phyloP scores from a whole-genome alignment of 1,284 basidiomycete genomes.

The Leccinum ponderosum region DNA sequence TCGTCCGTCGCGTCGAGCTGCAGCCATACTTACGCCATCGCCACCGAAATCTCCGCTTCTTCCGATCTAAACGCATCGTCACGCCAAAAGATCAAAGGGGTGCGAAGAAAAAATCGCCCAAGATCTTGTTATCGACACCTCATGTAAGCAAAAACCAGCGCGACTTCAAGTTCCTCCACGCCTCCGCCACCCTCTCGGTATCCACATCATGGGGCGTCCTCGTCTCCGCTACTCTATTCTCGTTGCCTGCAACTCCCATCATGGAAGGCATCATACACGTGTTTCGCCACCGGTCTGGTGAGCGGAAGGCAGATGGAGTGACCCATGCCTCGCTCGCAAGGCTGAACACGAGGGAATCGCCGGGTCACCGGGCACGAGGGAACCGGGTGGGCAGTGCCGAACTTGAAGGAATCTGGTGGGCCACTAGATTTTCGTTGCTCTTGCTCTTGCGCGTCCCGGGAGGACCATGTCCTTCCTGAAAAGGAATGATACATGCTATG shows the following conservation, averaged over 20 bases:
- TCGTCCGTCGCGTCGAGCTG: conserved; percentile 93
- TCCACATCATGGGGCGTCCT: conserved; percentile 40
- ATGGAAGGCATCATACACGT: conserved; percentile 73
- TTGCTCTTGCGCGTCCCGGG: conserved; percentile 1
- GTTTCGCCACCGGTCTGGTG: conserved; percentile 86
- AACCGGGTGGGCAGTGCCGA: too few relatives aligned
- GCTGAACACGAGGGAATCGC: conserved; percentile 48
- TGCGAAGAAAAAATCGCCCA: conserved; percentile 48
- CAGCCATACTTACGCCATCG: conserved; percentile 80
- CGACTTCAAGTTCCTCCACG: conserved; percentile 70
- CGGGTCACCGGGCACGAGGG: neutral
- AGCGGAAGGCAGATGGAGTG: conserved; percentile 78
- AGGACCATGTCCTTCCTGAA: conserved; percentile 16
- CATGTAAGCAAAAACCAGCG: conserved; percentile 65
- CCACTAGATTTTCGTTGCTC: too few relatives aligned
- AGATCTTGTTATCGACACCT: conserved; percentile 51
- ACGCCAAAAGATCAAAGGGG: conserved; percentile 20
- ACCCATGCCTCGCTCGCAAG: conserved; percentile 52
- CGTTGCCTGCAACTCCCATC: conserved; percentile 29
- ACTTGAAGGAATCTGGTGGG: too few relatives aligned
- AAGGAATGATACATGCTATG: conserved; percentile 19
- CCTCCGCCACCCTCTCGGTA: conserved; percentile 78
- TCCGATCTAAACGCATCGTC: conserved; percentile 45
- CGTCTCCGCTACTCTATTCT: conserved; percentile 33
- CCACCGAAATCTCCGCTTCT: conserved; percentile 80